phyloP scores from a whole-genome alignment of 345 rosid genomes.

The Lepidium didymum region DNA sequence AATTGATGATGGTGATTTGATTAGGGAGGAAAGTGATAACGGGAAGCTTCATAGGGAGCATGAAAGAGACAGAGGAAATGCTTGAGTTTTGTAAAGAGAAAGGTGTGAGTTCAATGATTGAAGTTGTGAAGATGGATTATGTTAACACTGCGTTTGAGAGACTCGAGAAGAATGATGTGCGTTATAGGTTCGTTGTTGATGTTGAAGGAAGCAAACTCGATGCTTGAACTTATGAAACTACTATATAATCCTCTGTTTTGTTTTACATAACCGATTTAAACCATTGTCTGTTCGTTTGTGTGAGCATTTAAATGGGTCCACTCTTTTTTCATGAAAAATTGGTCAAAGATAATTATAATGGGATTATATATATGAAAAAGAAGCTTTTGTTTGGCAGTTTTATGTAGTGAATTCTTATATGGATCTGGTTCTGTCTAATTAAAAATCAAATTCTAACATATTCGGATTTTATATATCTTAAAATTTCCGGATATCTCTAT shows the following conservation, averaged over 20 bases:
- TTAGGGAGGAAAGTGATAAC: conserved; percentile 62
- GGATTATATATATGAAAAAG: neutral
- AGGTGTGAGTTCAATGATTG: conserved; percentile 59
- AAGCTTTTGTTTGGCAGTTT: neutral
- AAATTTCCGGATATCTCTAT: no score
- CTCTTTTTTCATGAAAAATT: conserved; percentile 2
- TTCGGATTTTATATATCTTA: no score
- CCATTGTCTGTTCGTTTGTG: conserved; percentile 6
- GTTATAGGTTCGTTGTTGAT: conserved; percentile 86
- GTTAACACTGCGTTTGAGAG: conserved; percentile 76
- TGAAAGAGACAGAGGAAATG: conserved; percentile 50
- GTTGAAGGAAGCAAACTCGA: conserved; percentile 80
- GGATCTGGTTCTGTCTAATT: no score
- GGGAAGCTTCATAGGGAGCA: conserved; percentile 56
- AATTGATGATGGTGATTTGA: neutral
- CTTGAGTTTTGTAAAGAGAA: conserved; percentile 51
- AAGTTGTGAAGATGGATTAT: conserved; percentile 79
- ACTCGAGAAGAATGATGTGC: conserved; percentile 88
- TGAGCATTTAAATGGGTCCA: neutral
- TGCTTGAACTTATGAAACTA: conserved; percentile 1
- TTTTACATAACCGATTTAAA: neutral
- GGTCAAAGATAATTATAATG: neutral
- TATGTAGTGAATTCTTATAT: no score
- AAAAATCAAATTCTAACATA: no score
- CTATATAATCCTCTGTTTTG: no score